A percentile compares a stretch with the other conserved stretches of the same genome.
These are phyloP conservation scores for Aspergillus hiratsukae DNA, from an alignment of 2,329 filamentous ascomycete species.

Conservation along the genomic window DNA sequence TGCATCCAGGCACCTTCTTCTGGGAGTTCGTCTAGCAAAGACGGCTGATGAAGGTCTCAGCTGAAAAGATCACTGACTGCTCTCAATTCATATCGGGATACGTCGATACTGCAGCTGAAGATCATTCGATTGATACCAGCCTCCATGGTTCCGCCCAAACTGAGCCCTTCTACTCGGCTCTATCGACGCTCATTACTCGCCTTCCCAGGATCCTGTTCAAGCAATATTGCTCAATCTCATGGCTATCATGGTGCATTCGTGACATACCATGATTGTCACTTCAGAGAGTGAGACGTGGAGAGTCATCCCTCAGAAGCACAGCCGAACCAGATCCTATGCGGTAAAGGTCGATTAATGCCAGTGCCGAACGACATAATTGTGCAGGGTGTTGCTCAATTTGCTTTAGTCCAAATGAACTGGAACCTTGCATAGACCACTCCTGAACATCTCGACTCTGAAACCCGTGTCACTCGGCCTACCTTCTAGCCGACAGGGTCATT, in stretches of 20 bases:
- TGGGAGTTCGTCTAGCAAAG: constrained; percentile 13
- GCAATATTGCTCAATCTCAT: background rate
- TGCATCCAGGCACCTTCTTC: constrained; percentile 34
- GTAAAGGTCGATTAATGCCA: background rate
- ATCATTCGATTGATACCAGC: background rate
- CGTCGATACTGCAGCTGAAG: background rate
- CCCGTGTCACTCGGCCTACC: background rate
- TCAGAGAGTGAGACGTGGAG: background rate
- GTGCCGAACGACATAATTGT: background rate
- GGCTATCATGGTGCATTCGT: background rate
- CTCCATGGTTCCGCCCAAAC: background rate
- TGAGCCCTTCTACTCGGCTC: background rate
- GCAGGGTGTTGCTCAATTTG: background rate
- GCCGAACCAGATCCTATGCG: background rate
- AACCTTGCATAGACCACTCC: background rate
- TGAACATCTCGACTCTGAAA: background rate
- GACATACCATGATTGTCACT: background rate
- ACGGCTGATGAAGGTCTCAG: constrained; percentile 9
- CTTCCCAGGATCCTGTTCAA: background rate
- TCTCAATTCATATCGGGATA: background rate
- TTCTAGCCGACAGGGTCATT: background rate
- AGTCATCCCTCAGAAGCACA: background rate
- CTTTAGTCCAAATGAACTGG: background rate
- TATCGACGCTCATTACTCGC: background rate
- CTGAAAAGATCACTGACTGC: background rate